These are phyloP conservation scores for Theobroma cacao DNA, from an alignment of 345 rosid genomes.

Conservation along the genomic window DNA sequence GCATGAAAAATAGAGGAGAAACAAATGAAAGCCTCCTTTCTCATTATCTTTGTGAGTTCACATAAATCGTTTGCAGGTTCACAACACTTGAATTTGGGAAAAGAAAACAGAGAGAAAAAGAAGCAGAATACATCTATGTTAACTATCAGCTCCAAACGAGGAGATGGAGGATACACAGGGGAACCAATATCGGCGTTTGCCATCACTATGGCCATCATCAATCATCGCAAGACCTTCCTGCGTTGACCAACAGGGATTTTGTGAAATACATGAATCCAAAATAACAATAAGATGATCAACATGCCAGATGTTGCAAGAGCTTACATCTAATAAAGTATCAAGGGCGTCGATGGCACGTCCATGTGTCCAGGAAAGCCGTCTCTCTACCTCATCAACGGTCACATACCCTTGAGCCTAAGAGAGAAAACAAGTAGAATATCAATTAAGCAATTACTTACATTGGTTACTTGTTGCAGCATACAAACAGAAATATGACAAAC, in stretches of 20 bases:
- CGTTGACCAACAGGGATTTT: slow-evolving; percentile 20
- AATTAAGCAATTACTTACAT: background rate
- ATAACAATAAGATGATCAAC: background rate
- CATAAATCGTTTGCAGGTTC: background rate
- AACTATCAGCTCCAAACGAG: slow-evolving; percentile 40
- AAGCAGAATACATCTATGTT: background rate
- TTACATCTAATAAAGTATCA: slow-evolving; percentile 70
- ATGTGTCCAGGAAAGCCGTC: slow-evolving; percentile 72
- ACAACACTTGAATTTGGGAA: background rate
- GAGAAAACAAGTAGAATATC: slow-evolving; percentile 8
- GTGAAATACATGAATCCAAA: slow-evolving; percentile 21
- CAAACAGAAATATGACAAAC: slow-evolving; percentile 22
- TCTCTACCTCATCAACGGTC: slow-evolving; percentile 76
- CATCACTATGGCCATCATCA: slow-evolving; percentile 71
- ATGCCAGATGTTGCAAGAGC: slow-evolving; percentile 10
- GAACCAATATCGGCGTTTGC: slow-evolving; percentile 76
- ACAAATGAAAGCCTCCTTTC: background rate
- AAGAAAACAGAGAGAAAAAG: background rate
- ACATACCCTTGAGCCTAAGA: slow-evolving; percentile 82
- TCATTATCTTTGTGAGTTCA: background rate
- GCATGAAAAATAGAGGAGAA: background rate
- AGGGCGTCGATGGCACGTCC: slow-evolving; percentile 84
- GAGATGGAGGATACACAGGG: slow-evolving; percentile 77
- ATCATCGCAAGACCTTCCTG: slow-evolving; percentile 92
- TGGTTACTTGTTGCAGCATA: background rate